Evolutionary conservation across 805 yeast species (phyloP).

Genomic region (Zygotorulaspora danielsina): DNA sequence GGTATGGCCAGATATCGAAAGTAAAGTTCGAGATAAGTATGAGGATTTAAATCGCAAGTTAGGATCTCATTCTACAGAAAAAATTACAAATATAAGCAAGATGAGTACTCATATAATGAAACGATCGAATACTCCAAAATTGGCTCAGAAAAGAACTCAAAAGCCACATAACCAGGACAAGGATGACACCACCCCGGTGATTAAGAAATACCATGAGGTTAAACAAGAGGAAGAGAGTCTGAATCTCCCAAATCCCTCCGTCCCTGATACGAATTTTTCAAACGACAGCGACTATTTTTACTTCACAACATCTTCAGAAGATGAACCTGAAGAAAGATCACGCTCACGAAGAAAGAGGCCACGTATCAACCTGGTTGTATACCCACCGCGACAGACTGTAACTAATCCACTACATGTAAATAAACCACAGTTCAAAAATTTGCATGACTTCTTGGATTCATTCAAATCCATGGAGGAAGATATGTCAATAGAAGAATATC

Average conservation of each 20-base stretch:
- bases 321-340: conserved; percentile 22
- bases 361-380: conserved; percentile 34
- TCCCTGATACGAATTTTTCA: conserved; percentile 1
- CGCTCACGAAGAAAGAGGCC: conserved; percentile 23
- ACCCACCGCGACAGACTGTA: conserved; percentile 44
- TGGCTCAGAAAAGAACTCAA: not conserved
- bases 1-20: conserved; percentile 11
- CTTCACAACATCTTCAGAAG: conserved; percentile 33
- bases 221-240: conserved; percentile 3
- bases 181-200: not conserved
- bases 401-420: conserved; percentile 59
- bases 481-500: conserved; percentile 55
- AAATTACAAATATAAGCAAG: not conserved
- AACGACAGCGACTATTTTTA: conserved; percentile 21
- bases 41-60: conserved; percentile 8
- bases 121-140: not conserved
- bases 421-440: conserved; percentile 40
- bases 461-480: conserved; percentile 61
- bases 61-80: not conserved
- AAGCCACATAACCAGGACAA: not conserved
- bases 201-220: not conserved
- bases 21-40: conserved; percentile 20
- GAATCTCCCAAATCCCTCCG: conserved; percentile 1
- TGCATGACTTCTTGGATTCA: conserved; percentile 49
- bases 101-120: not conserved